These are phyloP conservation scores for Fomes fomentarius DNA, from an alignment of 1,284 basidiomycete genomes.

Conservation along the genomic window DNA sequence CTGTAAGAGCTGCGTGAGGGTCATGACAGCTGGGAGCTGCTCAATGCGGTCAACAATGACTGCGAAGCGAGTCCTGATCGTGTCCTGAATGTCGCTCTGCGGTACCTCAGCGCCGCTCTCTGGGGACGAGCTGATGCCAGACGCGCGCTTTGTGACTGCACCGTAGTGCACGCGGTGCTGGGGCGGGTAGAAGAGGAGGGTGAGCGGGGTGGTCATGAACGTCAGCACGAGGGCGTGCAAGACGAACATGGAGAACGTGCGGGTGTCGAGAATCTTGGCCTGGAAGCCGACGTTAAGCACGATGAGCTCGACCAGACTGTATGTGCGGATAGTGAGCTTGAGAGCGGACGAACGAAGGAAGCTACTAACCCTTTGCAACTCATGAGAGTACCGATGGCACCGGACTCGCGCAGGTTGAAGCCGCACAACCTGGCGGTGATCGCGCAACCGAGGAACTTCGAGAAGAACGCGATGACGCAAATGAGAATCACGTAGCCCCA, in stretches of 20 bases:
- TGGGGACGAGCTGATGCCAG: too few species aligned
- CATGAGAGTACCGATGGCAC: conserved; percentile 90
- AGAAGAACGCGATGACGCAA: conserved; percentile 78
- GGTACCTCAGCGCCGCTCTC: too few species aligned
- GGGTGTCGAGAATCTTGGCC: conserved; percentile 77
- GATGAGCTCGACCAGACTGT: conserved; percentile 83
- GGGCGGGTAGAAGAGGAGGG: conserved; percentile 75
- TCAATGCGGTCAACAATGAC: conserved; percentile 88
- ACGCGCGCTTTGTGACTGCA: neutral
- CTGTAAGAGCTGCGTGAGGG: conserved; percentile 62
- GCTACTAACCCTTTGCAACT: conserved; percentile 84
- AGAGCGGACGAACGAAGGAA: neutral
- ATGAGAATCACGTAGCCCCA: conserved; percentile 91
- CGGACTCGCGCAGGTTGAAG: conserved; percentile 79
- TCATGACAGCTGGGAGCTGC: conserved; percentile 77
- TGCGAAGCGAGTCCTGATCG: conserved; percentile 64
- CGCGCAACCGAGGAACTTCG: conserved; percentile 78
- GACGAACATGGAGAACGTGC: conserved; percentile 88
- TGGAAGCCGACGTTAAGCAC: conserved; percentile 90
- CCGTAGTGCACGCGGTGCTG: conserved; percentile 43
- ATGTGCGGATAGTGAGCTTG: neutral
- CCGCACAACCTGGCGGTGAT: conserved; percentile 64
- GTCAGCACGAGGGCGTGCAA: conserved; percentile 86
- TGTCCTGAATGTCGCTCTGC: conserved; percentile 33
- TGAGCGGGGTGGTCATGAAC: conserved; percentile 85